Evolutionary conservation across 495 filamentous ascomycete species (phyloP).

Genomic region (Aspergillus campestris): DNA sequence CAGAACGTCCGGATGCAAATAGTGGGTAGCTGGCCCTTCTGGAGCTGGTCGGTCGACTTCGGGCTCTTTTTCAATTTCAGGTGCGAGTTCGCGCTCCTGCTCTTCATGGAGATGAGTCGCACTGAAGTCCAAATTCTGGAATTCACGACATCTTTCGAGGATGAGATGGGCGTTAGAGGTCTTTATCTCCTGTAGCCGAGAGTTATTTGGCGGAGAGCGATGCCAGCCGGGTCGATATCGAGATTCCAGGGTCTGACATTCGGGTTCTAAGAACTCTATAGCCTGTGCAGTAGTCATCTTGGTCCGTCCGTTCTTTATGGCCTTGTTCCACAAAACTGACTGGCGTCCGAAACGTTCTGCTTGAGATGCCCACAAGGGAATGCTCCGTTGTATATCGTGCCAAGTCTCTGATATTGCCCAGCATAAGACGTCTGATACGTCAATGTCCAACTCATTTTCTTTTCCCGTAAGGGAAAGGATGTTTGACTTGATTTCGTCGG

Average conservation of each 20-base stretch:
- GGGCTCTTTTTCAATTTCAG: constrained; percentile 53
- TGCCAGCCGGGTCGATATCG: constrained; percentile 22
- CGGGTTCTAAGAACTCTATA: constrained; percentile 37
- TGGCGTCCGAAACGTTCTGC: constrained; percentile 38
- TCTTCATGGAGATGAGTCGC: constrained; percentile 51
- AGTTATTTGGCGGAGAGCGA: neutral
- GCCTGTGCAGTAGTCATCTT: constrained; percentile 19
- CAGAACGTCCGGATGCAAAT: constrained; percentile 35
- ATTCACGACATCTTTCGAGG: constrained; percentile 32
- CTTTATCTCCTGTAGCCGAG: neutral
- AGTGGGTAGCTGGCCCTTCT: constrained; percentile 28
- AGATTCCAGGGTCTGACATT: constrained; percentile 37
- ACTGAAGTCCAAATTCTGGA: constrained; percentile 24
- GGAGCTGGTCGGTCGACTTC: constrained; percentile 42
- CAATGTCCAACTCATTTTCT: constrained; percentile 6
- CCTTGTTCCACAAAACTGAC: constrained; percentile 13
- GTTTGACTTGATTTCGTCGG: constrained; percentile 37
- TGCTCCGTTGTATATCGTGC: constrained; percentile 32
- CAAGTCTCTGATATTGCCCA: constrained; percentile 56
- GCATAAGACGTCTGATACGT: constrained; percentile 43
- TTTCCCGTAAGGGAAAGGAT: constrained; percentile 34
- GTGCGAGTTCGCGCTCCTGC: constrained; percentile 60
- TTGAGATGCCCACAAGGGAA: constrained; percentile 55
- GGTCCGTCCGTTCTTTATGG: neutral
- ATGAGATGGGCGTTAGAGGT: constrained; percentile 27